Percentiles rank a stretch among this genome's conserved stretches.
These are phyloP conservation scores for Alternaria metachromatica DNA, from an alignment of 2,329 filamentous ascomycete genomes.

Conservation along the genomic window DNA sequence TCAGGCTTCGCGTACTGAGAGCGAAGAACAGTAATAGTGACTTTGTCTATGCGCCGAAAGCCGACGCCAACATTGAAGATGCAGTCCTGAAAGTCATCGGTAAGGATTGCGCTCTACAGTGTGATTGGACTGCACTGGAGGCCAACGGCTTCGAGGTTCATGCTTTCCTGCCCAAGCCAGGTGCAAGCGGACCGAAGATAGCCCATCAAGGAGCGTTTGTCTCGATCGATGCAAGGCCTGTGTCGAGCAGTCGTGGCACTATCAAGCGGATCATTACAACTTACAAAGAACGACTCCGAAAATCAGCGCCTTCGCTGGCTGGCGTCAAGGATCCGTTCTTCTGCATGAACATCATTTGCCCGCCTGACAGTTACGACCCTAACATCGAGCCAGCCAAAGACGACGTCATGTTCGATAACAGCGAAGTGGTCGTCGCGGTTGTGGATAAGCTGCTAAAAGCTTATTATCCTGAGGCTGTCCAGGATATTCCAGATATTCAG, in stretches of 20 bases:
- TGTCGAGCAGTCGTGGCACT: constrained; percentile 62
- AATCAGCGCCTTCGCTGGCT: constrained; percentile 24
- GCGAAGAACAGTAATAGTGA: constrained; percentile 57
- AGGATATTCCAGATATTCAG: constrained; percentile 10
- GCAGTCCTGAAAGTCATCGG: constrained; percentile 69
- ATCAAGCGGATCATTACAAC: constrained; percentile 65
- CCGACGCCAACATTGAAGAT: constrained; percentile 60
- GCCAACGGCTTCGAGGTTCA: constrained; percentile 57
- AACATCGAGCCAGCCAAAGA: constrained; percentile 77
- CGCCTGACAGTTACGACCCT: constrained; percentile 69
- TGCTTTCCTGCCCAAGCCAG: constrained; percentile 64
- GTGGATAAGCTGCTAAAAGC: constrained; percentile 55
- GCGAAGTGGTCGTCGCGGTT: constrained; percentile 53
- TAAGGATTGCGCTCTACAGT: constrained; percentile 62
- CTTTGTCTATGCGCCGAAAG: constrained; percentile 69
- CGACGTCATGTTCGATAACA: constrained; percentile 71
- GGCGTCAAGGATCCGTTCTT: constrained; percentile 65
- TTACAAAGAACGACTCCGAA: constrained; percentile 60
- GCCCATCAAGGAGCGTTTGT: constrained; percentile 61
- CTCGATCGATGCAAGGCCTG: constrained; percentile 71
- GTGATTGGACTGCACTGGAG: constrained; percentile 52
- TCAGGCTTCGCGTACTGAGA: constrained; percentile 67
- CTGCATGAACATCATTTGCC: constrained; percentile 68
- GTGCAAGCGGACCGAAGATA: constrained; percentile 52
- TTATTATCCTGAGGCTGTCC: constrained; percentile 38